phyloP scores from a whole-genome alignment of 805 yeast genomes.

The Candida manassasensis region DNA sequence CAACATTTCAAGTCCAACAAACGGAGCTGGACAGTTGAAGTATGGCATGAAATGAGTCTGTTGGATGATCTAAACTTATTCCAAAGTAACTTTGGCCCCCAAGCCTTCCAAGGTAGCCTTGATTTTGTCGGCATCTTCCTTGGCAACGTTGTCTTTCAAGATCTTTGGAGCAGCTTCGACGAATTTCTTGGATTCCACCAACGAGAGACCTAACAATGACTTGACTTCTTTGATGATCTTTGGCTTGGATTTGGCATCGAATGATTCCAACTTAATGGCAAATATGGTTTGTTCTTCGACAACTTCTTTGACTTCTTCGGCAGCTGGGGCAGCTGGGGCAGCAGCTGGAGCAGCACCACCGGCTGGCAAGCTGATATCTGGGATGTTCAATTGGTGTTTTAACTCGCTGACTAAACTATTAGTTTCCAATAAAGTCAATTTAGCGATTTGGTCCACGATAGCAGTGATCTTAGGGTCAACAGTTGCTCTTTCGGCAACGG shows the following conservation, averaged over 20 bases:
- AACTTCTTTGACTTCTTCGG: conserved; percentile 68
- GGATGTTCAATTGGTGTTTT: conserved; percentile 79
- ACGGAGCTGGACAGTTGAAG: no score
- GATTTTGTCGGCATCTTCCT: conserved; percentile 97
- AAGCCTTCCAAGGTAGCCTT: conserved; percentile 87
- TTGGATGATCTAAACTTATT: no score
- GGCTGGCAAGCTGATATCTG: conserved; percentile 86
- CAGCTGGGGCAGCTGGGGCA: conserved; percentile 68
- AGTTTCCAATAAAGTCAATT: conserved; percentile 89
- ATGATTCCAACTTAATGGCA: conserved; percentile 84
- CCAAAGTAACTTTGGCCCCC: conserved; percentile 90
- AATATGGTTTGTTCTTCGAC: conserved; percentile 91
- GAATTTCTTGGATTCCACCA: conserved; percentile 95
- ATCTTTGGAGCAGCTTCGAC: conserved; percentile 97
- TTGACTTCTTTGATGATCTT: conserved; percentile 97
- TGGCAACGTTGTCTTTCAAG: conserved; percentile 90
- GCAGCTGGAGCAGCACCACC: conserved; percentile 52
- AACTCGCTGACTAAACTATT: conserved; percentile 78
- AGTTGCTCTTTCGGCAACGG: conserved; percentile 35
- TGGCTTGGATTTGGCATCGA: conserved; percentile 93
- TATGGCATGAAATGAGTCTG: no score
- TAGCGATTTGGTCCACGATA: conserved; percentile 88
- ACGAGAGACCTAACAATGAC: conserved; percentile 80
- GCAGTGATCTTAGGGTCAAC: conserved; percentile 84
- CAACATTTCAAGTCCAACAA: no score